Evolutionary conservation across 2,329 filamentous ascomycete genomes (phyloP), one percentile per base, ranked within the genome.

Genomic region (Arthrobotrys musiformis): DNA sequence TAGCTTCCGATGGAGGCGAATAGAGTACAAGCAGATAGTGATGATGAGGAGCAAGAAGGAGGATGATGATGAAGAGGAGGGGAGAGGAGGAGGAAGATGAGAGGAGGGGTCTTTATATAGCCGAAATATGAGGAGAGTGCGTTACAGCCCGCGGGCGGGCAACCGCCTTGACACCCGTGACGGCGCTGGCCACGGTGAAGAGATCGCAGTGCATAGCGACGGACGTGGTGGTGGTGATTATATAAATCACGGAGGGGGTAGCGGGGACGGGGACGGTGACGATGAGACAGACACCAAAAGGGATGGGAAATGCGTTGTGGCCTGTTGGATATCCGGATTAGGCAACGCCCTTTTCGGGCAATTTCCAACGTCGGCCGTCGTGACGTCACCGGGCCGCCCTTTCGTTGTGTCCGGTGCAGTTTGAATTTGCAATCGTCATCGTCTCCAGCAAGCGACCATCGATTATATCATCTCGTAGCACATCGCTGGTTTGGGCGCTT

Each of bases 31-130:
- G n/a, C n/a, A n/a, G 44, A 26, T 6, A 82, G 84, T 5, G 82
- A 17, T 17, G 86, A 44, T 85, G 87, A 35, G 83, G 85, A 0
- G 88, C 80, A 3, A 83, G 79, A 19, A 4, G 9, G 30, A 5
- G 30, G n/a, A 85, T 85, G 3, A 84, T 79, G 46, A 81, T 86
- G 3, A 82, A 79, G 8, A 83, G 85, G 1, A 85, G 15, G 8
- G 37, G 13, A 40, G 6, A n/a, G 19, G 13, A 86, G 3, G 84
- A 83, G 79, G 83, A 85, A 11, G 83, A 84, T 60, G 46, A 85
- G 8, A 42, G 40, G 40, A 19, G n/a, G 2, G 7, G 35, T n/a
- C 9, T n/a, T 40, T 40, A 40, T 15, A 40, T 15, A 40, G n/a
- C n/a, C 17, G 37, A 42, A 13, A n/a, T 42, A 13, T 42, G 13